Percentiles rank a stretch among this genome's conserved stretches.
Conservation (phyloP, 1,284 basidiomycete genomes). For the Sphaerobolus stellatus region DNA sequence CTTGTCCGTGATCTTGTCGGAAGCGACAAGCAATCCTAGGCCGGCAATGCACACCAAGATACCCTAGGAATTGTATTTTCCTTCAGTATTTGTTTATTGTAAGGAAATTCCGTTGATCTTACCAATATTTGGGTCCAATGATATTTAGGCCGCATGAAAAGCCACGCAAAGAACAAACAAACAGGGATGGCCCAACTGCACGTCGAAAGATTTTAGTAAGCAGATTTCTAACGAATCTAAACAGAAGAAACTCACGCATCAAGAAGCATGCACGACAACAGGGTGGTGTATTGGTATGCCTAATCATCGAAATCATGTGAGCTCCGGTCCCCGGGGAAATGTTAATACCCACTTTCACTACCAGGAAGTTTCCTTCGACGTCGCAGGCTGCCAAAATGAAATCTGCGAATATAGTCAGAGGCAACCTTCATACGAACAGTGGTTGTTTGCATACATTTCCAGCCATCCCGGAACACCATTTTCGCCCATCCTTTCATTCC, state of each 20-base stretch:
- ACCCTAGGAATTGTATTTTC: conserved; percentile 61
- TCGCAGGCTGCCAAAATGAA: conserved; percentile 75
- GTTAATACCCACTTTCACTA: conserved; percentile 53
- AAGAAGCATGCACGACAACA: conserved; percentile 84
- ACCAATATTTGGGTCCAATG: conserved; percentile 80
- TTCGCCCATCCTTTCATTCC: conserved; percentile 76
- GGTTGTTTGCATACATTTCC: conserved; percentile 64
- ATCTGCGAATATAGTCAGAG: conserved; percentile 44
- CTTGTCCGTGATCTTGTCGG: conserved; percentile 70
- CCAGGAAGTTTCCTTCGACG: conserved; percentile 83
- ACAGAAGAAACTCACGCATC: conserved; percentile 58
- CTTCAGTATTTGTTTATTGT: no score
- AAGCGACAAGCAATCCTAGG: conserved; percentile 72
- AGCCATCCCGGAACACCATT: conserved; percentile 71
- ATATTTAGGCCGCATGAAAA: conserved; percentile 78
- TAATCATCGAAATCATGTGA: conserved; percentile 21
- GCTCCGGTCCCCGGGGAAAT: background rate
- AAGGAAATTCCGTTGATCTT: no score
- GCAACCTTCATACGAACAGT: background rate
- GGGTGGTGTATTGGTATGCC: conserved; percentile 84
- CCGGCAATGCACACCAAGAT: conserved; percentile 73
- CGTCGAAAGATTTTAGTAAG: conserved; percentile 12
- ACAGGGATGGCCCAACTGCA: conserved; percentile 81
- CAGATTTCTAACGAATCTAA: conserved; percentile 1
- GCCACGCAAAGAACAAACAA: conserved; percentile 77